Evolutionary conservation across 2,329 filamentous ascomycete species (phyloP).

Genomic region (Fragosphaeria purpurea): DNA sequence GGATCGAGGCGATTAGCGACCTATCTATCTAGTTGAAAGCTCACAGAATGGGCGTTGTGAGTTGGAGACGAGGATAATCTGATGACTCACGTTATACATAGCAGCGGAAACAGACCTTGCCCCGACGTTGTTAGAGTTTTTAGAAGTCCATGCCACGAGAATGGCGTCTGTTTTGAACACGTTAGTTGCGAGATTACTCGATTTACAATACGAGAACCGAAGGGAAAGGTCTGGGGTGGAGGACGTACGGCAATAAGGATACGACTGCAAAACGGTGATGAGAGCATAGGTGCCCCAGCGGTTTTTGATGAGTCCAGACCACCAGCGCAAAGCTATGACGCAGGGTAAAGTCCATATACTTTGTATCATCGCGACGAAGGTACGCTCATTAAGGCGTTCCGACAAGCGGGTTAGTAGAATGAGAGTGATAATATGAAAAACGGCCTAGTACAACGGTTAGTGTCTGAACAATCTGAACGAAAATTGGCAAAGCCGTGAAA

Average conservation of each 20-base stretch:
- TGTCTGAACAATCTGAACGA: constrained; percentile 17
- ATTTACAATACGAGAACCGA: background rate
- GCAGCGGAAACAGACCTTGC: constrained; percentile 8
- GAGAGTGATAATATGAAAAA: constrained; percentile 40
- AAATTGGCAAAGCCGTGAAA: constrained; percentile 11
- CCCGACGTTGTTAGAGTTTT: constrained; percentile 33
- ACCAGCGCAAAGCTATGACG: constrained; percentile 37
- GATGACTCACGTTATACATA: constrained; percentile 7
- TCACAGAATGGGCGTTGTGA: too few species aligned
- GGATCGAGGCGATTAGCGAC: background rate
- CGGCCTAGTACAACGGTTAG: constrained; percentile 41
- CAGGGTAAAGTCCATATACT: constrained; percentile 47
- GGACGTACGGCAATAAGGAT: constrained; percentile 40
- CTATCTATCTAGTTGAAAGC: too few species aligned
- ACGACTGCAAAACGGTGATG: constrained; percentile 37
- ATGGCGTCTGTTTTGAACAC: constrained; percentile 35
- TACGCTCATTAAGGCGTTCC: constrained; percentile 37
- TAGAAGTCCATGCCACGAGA: constrained; percentile 46
- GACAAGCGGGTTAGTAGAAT: constrained; percentile 41
- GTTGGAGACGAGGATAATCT: background rate
- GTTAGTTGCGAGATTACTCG: background rate
- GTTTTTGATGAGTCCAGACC: constrained; percentile 30
- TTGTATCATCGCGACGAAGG: constrained; percentile 29
- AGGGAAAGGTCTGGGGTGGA: background rate
- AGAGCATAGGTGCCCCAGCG: constrained; percentile 43